These are phyloP conservation scores for Stephanodiscus triporus DNA, from an alignment of 108 stramenopile species.

Conservation along the genomic window DNA sequence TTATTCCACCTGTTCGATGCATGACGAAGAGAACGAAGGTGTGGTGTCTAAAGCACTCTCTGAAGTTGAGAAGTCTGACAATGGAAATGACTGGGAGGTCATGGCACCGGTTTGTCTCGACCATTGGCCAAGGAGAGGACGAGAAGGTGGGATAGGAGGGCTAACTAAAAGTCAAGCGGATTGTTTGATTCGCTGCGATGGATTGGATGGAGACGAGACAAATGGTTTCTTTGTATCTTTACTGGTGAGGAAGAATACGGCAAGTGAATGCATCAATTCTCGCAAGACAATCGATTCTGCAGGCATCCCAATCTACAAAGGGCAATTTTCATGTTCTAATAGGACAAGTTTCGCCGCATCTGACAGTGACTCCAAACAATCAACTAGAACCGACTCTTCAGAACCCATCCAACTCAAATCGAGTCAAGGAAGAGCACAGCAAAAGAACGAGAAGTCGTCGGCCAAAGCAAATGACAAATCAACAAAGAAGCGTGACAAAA, in stretches of 20 bases:
- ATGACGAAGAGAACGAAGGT: conserved; percentile 93
- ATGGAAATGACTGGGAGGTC: conserved; percentile 57
- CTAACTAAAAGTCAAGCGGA: conserved; percentile 69
- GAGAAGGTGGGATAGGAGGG: conserved; percentile 58
- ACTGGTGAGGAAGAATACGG: conserved; percentile 68
- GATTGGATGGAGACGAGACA: conserved; percentile 88
- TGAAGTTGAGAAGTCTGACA: conserved; percentile 38
- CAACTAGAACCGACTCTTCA: neutral
- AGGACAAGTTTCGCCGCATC: neutral
- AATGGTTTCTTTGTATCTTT: conserved; percentile 98
- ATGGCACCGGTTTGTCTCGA: conserved; percentile 75
- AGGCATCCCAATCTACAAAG: conserved; percentile 5
- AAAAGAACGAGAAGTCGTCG: neutral
- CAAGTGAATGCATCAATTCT: neutral
- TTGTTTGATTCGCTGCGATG: conserved; percentile 89
- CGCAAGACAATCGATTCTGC: neutral
- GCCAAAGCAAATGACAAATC: conserved; percentile 37
- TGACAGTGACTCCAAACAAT: neutral
- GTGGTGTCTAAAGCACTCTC: conserved; percentile 85
- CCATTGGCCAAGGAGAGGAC: conserved; percentile 88
- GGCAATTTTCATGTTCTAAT: conserved; percentile 15
- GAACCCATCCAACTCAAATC: conserved; percentile 22
- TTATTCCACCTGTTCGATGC: conserved; percentile 98
- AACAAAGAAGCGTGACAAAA: conserved; percentile 77
- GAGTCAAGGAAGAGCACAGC: conserved; percentile 2